Percentiles rank a stretch among this genome's conserved stretches.
Conservation (phyloP, 192 early-diverging fungal species). For the Geranomyces variabilis region DNA sequence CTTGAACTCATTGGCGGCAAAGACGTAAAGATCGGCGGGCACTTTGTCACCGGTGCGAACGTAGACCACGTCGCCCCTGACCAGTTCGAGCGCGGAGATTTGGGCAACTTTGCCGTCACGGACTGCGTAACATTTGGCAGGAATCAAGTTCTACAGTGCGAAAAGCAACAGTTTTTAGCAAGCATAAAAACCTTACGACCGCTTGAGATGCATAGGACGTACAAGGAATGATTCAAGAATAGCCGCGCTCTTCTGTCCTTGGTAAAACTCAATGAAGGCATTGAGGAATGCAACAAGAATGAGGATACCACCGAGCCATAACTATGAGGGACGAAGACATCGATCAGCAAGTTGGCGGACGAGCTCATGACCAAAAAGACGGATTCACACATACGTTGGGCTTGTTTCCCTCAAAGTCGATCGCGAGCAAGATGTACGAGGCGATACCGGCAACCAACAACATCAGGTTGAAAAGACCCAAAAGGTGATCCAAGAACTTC, state of each 20-base stretch:
- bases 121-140: conserved; percentile 76
- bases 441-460: conserved; percentile 81
- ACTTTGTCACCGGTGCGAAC: conserved; percentile 92
- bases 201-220: no score
- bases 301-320: conserved; percentile 79
- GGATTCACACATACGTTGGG: conserved; percentile 63
- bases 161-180: background rate
- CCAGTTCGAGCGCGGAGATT: conserved; percentile 72
- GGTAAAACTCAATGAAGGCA: conserved; percentile 90
- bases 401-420: conserved; percentile 77
- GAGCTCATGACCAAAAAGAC: background rate
- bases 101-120: conserved; percentile 75
- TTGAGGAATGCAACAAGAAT: conserved; percentile 88
- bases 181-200: background rate
- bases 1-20: conserved; percentile 82
- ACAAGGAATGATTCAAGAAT: conserved; percentile 88
- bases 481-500: conserved; percentile 75
- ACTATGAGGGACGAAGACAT: conserved; percentile 15
- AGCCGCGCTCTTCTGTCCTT: conserved; percentile 86
- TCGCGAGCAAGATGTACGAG: conserved; percentile 76
- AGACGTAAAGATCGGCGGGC: conserved; percentile 88
- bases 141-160: conserved; percentile 73
- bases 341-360: background rate
- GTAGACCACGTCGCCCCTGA: conserved; percentile 87
- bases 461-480: conserved; percentile 86